Evolutionary conservation across 1,139 yeast genomes (phyloP), one percentile per base, ranked within the genome.

Genomic region (Kazachstania sp.): DNA sequence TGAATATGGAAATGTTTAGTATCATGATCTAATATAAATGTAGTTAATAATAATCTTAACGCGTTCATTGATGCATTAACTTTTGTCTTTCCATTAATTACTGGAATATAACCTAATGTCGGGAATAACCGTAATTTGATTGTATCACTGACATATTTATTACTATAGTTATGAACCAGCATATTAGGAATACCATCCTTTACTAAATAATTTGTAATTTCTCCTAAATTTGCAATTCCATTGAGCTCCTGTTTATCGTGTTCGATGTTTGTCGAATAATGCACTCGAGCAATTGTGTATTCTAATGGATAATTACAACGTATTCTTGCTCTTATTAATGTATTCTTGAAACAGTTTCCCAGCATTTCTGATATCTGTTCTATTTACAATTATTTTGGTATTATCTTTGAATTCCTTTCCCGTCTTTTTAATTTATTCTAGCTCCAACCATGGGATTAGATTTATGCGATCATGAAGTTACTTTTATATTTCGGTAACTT

Each of bases 101-200:
- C 67, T 3, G 95, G 92, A 23, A 82, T 61, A 51, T 74, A 75
- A 1, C 81, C 74, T 46, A 75, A 75, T 37, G 81, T 75, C 0
- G 95, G 95, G 48, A 83, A 72, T 3, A 86, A 66, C 34, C 85
- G 67, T 28, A 86, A 69, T n/a, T 72, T 64, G 8, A 86, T 71
- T 37, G 78, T 70, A 2, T 70, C 67, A 37, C 82, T 73, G 12
- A 86, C 57, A 9, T 73, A 56, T 2, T 68, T 63, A 41, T 72
- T 69, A 1, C 86, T 81, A 11, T 83, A 63, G 7, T 78, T 68
- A 38, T 65, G 64, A 26, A 70, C 70, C n/a, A 85, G 67, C 43
- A 86, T 60, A 39, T 71, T 64, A 0, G 95, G 95, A 1, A 83
- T 72, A n/a, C 73, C 66, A 2, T 56, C 52, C 51, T 72, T 72